Conservation (phyloP, 2,329 filamentous ascomycete genomes). For the Aspergillus floridensis region DNA sequence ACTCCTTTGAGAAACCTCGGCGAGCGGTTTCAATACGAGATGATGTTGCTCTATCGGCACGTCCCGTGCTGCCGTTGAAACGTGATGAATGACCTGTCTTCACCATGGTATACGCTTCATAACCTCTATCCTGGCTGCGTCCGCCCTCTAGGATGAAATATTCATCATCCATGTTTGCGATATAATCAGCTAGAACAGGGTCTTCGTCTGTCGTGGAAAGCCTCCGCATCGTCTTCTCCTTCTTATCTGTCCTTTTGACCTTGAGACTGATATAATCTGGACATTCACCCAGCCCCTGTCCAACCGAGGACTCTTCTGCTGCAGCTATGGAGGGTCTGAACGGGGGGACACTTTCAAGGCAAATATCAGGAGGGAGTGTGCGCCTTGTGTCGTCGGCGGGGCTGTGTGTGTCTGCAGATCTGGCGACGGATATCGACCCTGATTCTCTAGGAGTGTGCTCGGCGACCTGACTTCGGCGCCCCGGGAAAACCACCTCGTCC, state of each 20-base stretch:
- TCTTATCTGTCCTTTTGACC: not conserved
- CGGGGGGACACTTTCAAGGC: not conserved
- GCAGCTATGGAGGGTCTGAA: not conserved
- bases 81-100: not conserved
- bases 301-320: not conserved
- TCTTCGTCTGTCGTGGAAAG: slow-evolving; percentile 50
- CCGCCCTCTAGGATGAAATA: slow-evolving; percentile 16
- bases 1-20: not conserved
- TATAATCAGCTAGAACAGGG: slow-evolving; percentile 38
- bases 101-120: not conserved
- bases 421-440: too few species aligned
- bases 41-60: not conserved
- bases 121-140: not conserved
- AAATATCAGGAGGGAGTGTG: not conserved
- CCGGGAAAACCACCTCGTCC: slow-evolving; percentile 52
- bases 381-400: not conserved
- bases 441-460: not conserved
- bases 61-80: not conserved
- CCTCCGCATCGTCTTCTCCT: not conserved
- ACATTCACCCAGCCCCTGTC: not conserved
- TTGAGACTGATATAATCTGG: not conserved
- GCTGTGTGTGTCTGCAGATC: not conserved
- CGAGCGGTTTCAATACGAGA: not conserved
- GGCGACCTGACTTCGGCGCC: slow-evolving; percentile 24
- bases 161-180: slow-evolving; percentile 38